phyloP scores from a whole-genome alignment of 1,139 yeast genomes.

The Nakaseomyces kungkrabaensis region DNA sequence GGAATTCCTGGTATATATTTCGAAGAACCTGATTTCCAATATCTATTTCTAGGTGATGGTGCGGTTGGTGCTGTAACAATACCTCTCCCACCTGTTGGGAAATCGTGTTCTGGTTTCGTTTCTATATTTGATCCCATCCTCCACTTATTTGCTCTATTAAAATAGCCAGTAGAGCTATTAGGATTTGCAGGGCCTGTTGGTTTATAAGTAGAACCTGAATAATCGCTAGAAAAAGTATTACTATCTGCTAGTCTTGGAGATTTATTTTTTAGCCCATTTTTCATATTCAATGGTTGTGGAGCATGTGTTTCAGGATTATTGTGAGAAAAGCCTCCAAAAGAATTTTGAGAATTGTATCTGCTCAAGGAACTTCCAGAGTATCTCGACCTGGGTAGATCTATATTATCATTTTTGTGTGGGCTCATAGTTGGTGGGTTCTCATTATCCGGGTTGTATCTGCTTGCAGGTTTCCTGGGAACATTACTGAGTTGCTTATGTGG shows the following conservation, averaged over 20 bases:
- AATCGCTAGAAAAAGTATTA: background rate
- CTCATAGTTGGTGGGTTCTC: constrained; percentile 5
- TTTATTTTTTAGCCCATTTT: background rate
- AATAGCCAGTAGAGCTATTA: constrained; percentile 10
- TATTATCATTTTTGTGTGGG: background rate
- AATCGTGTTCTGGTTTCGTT: background rate
- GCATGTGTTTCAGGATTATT: background rate
- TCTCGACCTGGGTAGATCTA: constrained; percentile 10
- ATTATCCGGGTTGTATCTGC: constrained; percentile 15
- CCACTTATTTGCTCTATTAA: constrained; percentile 19
- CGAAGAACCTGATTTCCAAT: background rate
- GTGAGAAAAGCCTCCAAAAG: background rate
- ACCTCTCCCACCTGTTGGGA: background rate
- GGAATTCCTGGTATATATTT: background rate
- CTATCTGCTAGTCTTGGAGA: background rate
- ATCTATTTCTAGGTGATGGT: constrained; percentile 2
- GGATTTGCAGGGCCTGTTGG: constrained; percentile 2
- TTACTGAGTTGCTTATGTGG: constrained; percentile 1
- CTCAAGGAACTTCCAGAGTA: constrained; percentile 14
- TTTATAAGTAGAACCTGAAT: background rate
- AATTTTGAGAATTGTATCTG: constrained; percentile 16
- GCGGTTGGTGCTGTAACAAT: background rate
- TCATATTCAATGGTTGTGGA: background rate
- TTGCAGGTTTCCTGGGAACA: constrained; percentile 6
- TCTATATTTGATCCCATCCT: constrained; percentile 9